Base-by-base conservation (phyloP, 1,284 basidiomycete species). In the Pseudozyma thailandica region DNA sequence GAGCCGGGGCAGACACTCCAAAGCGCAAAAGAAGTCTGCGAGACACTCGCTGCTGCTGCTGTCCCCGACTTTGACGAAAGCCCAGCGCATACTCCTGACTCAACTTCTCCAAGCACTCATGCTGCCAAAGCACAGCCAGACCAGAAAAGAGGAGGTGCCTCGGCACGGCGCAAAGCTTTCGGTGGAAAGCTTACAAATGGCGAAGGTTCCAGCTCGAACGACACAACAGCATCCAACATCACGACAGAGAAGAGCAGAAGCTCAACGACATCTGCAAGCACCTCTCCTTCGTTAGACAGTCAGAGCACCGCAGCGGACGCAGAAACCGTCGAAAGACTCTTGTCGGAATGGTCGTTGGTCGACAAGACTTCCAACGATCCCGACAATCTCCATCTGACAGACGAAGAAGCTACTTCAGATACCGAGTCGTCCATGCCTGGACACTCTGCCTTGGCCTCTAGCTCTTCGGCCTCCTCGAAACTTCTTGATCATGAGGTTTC, bases 1-100 rank as follows among this genome's bases (percentile, higher is more conserved):
- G 77, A 78, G 42, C 68, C 57, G 15, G 51, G 50, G 1, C 77
- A 78, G 42, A 77, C 74, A 3, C 49, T 72, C 6, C 70, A 77
- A 30, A 63, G 65, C 41, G 72, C 72, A 0, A 60, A 50, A 18
- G 65, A 71, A 43, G 58, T 77, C 2, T 69, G 74, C 39, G 56
- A 66, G 50, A 59, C 51, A 5, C 57, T 77, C 3, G 56, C 70
- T 42, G 69, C 64, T 25, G 69, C 60, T 31, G 63, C 61, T 18
- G 35, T 59, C 0, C 50, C 55, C 5, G 65, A 62, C 26, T 23
- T 23, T 10, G 39, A 41, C 20, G 20, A 41, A 23, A 15, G 27
- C 35, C 0, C 21, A 28, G 20, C 21, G 2, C 21, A 39, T 13
- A 16, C 28, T 25, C 7, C 37, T 4, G 2, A 27, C 3, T 38